Base-by-base conservation (phyloP, 495 filamentous ascomycete genomes). In the Hyaloscypha variabilis region DNA sequence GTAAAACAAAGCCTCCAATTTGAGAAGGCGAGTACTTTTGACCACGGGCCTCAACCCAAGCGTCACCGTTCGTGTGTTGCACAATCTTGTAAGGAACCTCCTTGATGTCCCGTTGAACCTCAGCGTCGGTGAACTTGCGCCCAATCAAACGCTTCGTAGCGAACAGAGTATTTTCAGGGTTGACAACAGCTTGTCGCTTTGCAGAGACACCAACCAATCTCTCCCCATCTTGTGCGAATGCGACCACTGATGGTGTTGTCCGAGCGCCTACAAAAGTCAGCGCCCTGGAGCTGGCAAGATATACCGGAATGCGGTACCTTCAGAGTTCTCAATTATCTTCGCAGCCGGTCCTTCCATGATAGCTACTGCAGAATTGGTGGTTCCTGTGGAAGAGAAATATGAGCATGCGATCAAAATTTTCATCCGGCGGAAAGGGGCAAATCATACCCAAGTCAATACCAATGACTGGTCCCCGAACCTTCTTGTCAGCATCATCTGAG, bases 1-100 rank as follows among this genome's bases (percentile, higher is more conserved):
- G 88, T 69, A 99, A 85, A 71, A 97, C 84, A 79, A 98, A 97
- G 73, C 95, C 95, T 84, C 95, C 95, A 69, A 99, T 91, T 81
- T 99, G 95, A 6, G 94, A 97, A 50, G 95, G 95, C 69, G 95
- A 99, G 86, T 98, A 99, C 77, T 93, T 97, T 80, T 97, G 88
- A 72, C 92, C 94, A 71, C 93, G 93, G 71, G 95, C 94, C 81
- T 94, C 88, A 63, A 99, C 90, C 95, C 95, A 99, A 71, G 95
- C 95, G 73, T 99, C 95, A 71, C 95, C 95, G 76, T 99, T 99
- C 79, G 84, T 87, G 88, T 99, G 95, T 80, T 97, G 94, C 54
- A 98, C 89, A 72, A 99, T 99, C 87, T 98, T 98, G 87, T 97
- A 99, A 60, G 95, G 95, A 17, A 99, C 95, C 80, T 99, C 92